phyloP scores from a whole-genome alignment of 345 rosid species.

The Gossypium raimondii region DNA sequence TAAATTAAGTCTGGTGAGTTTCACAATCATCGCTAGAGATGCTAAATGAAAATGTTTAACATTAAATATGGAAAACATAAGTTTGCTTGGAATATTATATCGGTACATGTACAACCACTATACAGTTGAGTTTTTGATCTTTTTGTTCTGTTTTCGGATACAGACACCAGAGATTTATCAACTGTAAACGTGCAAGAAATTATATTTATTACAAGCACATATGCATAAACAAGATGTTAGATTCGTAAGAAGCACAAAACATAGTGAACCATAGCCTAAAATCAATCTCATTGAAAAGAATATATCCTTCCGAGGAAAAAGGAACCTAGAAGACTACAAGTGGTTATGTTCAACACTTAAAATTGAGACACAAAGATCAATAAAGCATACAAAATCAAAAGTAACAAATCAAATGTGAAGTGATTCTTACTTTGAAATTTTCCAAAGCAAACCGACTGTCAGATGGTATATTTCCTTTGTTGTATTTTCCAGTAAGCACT shows the following conservation, averaged over 20 bases:
- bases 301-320: neutral
- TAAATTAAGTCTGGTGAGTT: neutral
- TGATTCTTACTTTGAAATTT: conserved; percentile 66
- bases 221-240: neutral
- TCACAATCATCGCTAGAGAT: neutral
- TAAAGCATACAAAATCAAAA: neutral
- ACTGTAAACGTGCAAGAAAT: neutral
- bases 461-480: conserved; percentile 76
- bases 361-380: neutral
- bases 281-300: neutral
- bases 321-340: neutral
- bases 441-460: conserved; percentile 95
- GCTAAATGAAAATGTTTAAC: neutral
- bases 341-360: neutral
- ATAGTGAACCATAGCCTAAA: neutral
- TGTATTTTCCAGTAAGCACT: conserved; percentile 95
- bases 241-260: neutral
- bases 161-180: no score
- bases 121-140: neutral
- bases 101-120: neutral
- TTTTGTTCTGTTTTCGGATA: neutral
- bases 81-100: neutral
- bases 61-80: neutral
- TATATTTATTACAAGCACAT: neutral
- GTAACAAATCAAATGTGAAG: neutral